Percentiles rank a stretch among this genome's conserved stretches.
Conservation (phyloP, 768 basidiomycete species). For the Leucocoprinus birnbaumii region DNA sequence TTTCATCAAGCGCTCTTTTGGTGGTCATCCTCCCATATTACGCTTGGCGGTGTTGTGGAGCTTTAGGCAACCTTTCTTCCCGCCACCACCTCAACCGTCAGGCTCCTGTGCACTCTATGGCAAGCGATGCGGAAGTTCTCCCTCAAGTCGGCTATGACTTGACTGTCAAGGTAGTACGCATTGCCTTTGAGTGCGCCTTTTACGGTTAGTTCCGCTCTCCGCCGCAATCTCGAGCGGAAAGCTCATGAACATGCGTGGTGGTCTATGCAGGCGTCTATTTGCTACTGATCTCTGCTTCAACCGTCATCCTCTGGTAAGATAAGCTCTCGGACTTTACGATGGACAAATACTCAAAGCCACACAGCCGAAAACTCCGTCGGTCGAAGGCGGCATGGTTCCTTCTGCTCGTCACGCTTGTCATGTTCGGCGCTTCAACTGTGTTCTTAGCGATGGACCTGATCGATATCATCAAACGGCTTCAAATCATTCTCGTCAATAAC, state of each 20-base stretch:
- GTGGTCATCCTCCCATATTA: too few relatives aligned
- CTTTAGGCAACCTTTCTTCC: background rate
- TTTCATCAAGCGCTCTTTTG: too few relatives aligned
- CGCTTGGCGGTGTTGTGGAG: too few relatives aligned
- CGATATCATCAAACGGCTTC: conserved; percentile 24
- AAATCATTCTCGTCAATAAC: conserved; percentile 22
- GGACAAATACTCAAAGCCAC: background rate
- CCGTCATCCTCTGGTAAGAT: conserved; percentile 15
- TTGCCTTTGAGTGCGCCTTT: conserved; percentile 14
- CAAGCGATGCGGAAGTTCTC: conserved; percentile 11
- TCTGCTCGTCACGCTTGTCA: conserved; percentile 20
- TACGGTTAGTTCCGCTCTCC: conserved; percentile 14
- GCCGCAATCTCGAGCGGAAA: too few relatives aligned
- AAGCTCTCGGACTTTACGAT: too few relatives aligned
- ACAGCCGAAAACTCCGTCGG: conserved; percentile 18
- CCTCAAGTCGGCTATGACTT: conserved; percentile 14
- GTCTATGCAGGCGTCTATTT: conserved; percentile 12
- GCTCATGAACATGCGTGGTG: too few relatives aligned
- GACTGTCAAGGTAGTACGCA: conserved; percentile 16
- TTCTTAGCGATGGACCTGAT: conserved; percentile 25
- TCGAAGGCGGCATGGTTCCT: conserved; percentile 18
- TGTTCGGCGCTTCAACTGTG: conserved; percentile 25
- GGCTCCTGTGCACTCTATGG: background rate
- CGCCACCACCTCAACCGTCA: background rate
- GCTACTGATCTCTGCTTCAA: conserved; percentile 16